phyloP scores from a whole-genome alignment of 345 rosid species.

The Mallotus nudiflorus region DNA sequence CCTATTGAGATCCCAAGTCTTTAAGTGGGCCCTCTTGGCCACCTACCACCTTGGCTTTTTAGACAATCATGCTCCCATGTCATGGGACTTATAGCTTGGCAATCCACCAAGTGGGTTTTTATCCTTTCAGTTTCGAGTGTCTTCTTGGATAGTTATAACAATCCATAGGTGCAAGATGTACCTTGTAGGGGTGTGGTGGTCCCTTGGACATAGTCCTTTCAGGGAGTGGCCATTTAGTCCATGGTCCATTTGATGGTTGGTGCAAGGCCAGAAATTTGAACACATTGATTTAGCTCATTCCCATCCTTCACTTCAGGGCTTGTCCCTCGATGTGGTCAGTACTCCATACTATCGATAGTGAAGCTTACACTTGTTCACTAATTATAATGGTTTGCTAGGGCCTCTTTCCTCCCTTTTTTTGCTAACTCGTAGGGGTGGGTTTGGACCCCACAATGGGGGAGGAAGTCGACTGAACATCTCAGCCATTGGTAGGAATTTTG shows the following conservation, averaged over 20 bases:
- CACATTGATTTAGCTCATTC: slow-evolving; percentile 7
- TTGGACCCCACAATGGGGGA: slow-evolving; percentile 18
- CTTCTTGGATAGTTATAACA: neutral
- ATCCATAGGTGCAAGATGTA: neutral
- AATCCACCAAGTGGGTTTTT: neutral
- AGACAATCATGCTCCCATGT: neutral
- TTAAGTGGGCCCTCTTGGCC: neutral
- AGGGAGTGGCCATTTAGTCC: slow-evolving; percentile 11
- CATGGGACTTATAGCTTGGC: neutral
- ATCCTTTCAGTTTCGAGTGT: neutral
- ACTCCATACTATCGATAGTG: slow-evolving; percentile 11
- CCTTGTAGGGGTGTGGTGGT: neutral
- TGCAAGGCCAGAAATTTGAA: slow-evolving; percentile 8
- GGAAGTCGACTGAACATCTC: slow-evolving; percentile 23
- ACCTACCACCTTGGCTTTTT: neutral
- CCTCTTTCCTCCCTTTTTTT: slow-evolving; percentile 24
- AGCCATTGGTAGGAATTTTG: slow-evolving; percentile 19
- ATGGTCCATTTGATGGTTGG: slow-evolving; percentile 17
- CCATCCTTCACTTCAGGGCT: slow-evolving; percentile 21
- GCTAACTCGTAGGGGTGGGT: slow-evolving; percentile 21
- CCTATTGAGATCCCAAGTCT: neutral
- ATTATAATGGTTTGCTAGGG: slow-evolving; percentile 19
- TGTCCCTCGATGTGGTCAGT: slow-evolving; percentile 26
- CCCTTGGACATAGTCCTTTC: slow-evolving; percentile 2
- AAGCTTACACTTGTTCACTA: slow-evolving; percentile 8